Percentiles rank a stretch among this genome's conserved stretches.
phyloP scores from a whole-genome alignment of 306 rosid species.

The Trifolium subterraneum region DNA sequence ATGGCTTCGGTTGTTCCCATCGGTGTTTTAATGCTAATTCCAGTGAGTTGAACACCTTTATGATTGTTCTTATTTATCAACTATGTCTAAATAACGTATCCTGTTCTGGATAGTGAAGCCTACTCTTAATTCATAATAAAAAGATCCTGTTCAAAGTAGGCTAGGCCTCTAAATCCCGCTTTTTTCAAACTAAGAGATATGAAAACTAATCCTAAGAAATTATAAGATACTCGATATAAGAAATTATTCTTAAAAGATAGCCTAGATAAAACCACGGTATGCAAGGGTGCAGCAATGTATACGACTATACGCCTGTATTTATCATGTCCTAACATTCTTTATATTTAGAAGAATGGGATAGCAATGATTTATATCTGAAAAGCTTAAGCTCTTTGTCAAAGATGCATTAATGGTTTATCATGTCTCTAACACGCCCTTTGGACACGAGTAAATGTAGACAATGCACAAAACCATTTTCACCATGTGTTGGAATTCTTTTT shows the following conservation, averaged over 20 bases:
- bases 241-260: too few species aligned
- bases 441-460: neutral
- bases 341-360: neutral
- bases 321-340: neutral
- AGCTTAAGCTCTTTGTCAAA: neutral
- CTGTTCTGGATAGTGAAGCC: slow-evolving; percentile 18
- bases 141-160: neutral
- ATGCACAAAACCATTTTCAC: slow-evolving; percentile 8
- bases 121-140: slow-evolving; percentile 18
- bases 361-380: neutral
- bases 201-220: too few species aligned
- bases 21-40: slow-evolving; percentile 94
- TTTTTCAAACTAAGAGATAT: neutral
- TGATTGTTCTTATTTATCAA: slow-evolving; percentile 27
- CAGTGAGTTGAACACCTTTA: slow-evolving; percentile 60
- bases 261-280: neutral
- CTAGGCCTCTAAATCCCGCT: neutral
- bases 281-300: too few species aligned
- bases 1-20: slow-evolving; percentile 95
- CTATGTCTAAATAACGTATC: slow-evolving; percentile 25
- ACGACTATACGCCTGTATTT: too few species aligned
- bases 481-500: neutral
- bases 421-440: neutral
- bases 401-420: neutral
- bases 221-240: too few species aligned